phyloP scores from a whole-genome alignment of 345 rosid genomes.

The Barbarea vulgaris region DNA sequence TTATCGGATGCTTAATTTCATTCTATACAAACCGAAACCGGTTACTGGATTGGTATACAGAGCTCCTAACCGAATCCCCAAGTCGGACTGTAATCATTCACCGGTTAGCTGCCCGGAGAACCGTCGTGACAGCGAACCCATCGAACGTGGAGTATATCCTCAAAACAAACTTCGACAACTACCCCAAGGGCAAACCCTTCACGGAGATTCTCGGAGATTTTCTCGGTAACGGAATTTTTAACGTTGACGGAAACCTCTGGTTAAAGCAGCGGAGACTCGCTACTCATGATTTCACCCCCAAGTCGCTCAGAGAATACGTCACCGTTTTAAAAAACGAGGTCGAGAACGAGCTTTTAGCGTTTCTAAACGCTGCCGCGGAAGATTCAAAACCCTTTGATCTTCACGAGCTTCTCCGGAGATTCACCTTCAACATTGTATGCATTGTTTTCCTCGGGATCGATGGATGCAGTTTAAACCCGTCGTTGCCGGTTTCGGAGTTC shows the following conservation, averaged over 20 bases:
- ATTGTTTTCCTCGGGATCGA: slow-evolving; percentile 58
- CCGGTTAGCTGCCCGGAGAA: slow-evolving; percentile 63
- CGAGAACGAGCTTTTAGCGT: slow-evolving; percentile 47
- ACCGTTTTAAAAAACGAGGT: slow-evolving; percentile 48
- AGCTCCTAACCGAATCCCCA: slow-evolving; percentile 56
- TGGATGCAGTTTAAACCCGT: slow-evolving; percentile 45
- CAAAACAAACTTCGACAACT: slow-evolving; percentile 79
- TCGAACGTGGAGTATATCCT: slow-evolving; percentile 78
- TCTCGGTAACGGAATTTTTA: slow-evolving; percentile 73
- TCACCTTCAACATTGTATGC: slow-evolving; percentile 54
- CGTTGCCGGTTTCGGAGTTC: slow-evolving; percentile 39
- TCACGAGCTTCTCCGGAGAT: slow-evolving; percentile 59
- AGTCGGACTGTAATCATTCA: slow-evolving; percentile 61
- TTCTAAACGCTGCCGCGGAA: slow-evolving; percentile 46
- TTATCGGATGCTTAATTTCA: slow-evolving; percentile 72
- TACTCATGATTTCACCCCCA: slow-evolving; percentile 54
- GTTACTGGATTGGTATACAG: slow-evolving; percentile 81
- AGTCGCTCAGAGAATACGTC: slow-evolving; percentile 46
- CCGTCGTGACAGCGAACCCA: slow-evolving; percentile 76
- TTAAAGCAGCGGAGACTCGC: slow-evolving; percentile 57
- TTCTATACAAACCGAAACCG: slow-evolving; percentile 68
- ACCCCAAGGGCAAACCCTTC: slow-evolving; percentile 87
- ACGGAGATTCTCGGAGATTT: slow-evolving; percentile 84
- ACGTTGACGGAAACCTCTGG: slow-evolving; percentile 72
- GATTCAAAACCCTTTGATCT: slow-evolving; percentile 46